Evolutionary conservation across 164 flowering plant species (phyloP), one percentile per base, ranked within the genome.

Genomic region (Cinnamomum micranthum): DNA sequence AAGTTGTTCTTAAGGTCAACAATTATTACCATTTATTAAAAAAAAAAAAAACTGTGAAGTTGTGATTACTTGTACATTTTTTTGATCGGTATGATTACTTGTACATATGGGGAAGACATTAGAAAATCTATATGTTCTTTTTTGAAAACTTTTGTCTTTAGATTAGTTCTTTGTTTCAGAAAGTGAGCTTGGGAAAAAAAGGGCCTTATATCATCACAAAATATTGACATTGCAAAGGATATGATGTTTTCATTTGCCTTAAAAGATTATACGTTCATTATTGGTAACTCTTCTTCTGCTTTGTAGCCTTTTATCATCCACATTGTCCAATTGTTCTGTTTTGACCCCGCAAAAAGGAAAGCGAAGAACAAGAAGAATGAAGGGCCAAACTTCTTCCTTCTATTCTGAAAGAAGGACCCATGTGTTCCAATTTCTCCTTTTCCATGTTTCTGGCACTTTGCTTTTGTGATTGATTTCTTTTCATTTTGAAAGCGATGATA

Each of bases 1-100:
- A 79, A 77, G 95, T 93, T 75, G 28, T 88, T 83, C 90, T 91
- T 68, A 90, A 95, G 99, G 99, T 95, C 51, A 79, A 85, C 59
- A 70, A 50, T 74, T 77, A 12, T 70, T 60, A 11, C 35, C 31
- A 11, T 67, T 28, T 64, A 12, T 7, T 64, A 24, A 5, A 20
- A 24, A 24, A 1, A n/a, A n/a, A 3, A 23, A 1, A 23, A 15
- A 64, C 12, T 9, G 4, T 22, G 67, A 64, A 24, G 27, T 9
- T n/a, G 24, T 64, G 27, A 24, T 13, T 64, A 6, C 12, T 24
- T 22, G 13, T 11, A 24, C 22, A 60, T 60, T 35, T 35, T 35
- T 35, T 35, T 41, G 47, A 41, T 41, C 2, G 47, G 10, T 41
- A 41, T 41, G 47, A 41, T 41, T 41, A 41, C 47, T 9, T 41